Base-by-base conservation (phyloP, 139 green algal genomes). In the Chlamydomonas sp. region DNA sequence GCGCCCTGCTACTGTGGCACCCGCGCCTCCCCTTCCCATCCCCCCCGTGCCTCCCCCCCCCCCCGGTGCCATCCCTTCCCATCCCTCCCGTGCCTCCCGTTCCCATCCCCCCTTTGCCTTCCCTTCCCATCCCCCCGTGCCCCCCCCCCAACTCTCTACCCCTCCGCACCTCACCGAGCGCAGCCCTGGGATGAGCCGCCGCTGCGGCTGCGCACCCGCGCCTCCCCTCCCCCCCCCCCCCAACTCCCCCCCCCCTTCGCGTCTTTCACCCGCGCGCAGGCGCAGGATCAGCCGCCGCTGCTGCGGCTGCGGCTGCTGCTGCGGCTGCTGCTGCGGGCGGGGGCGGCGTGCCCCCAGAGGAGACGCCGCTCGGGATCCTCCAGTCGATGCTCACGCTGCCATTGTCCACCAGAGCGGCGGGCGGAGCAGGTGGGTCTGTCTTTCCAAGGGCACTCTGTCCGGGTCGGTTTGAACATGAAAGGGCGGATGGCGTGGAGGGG, bases 351-450 rank as follows among this genome's bases (percentile, higher is more conserved):
- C 16, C n/a, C n/a, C 59, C 35, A 48, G 26, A 28, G 35, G 68
- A 73, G 35, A 73, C 68, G 1, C 68, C 68, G 3, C 8, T 39
- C 8, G 68, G 68, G 2, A 64, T 73, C 26, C 54, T 73, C 5
- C 35, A 48, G 3, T n/a, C 38, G 3, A 73, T 73, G 49, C 49
- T 73, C 28, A 38, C n/a, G 10, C 67, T 73, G 34, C 67, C 67
- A 54, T 20, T 20, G 59, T 20, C 33, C 6, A 35, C 59, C 35
- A 8, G 33, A 49, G 34, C 60, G 26, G 60, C 34, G 16, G 60
- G 31, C 35, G 60, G 4, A 22, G 62, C 58, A 37, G 30, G 13
- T 38, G 58, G 58, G 16, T 38, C 16, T 6, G n/a, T n/a, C n/a
- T n/a, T n/a, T n/a, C n/a, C n/a, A n/a, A n/a, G n/a, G n/a, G n/a